Evolutionary conservation across 371 early-diverging fungal genomes (phyloP).

Genomic region (Parasitella parasitica): DNA sequence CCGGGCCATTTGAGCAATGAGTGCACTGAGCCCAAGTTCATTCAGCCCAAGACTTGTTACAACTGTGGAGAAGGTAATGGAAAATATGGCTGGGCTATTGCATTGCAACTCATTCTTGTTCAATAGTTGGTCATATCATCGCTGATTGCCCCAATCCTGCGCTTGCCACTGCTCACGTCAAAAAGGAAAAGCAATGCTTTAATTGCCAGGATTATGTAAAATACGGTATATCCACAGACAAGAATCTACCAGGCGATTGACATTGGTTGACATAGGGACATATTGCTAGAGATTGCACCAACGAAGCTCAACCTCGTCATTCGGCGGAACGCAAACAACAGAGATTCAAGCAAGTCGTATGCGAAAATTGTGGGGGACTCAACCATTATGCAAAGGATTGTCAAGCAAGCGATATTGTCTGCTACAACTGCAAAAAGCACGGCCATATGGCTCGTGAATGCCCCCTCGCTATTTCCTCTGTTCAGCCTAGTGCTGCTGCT

Average conservation of each 20-base stretch:
- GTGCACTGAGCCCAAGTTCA: conserved; percentile 54
- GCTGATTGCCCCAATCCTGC: conserved; percentile 52
- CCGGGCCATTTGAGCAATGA: conserved; percentile 59
- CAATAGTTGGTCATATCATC: conserved; percentile 62
- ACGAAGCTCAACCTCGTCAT: conserved; percentile 26
- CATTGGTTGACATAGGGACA: conserved; percentile 55
- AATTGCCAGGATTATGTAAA: conserved; percentile 60
- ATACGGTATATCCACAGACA: too few relatives aligned
- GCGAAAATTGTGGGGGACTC: conserved; percentile 57
- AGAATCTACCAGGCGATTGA: too few relatives aligned
- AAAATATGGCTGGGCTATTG: too few relatives aligned
- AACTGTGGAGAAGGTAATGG: conserved; percentile 59
- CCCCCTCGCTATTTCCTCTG: conserved; percentile 2
- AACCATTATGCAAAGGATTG: conserved; percentile 69
- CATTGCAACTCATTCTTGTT: not conserved
- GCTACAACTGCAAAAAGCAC: conserved; percentile 58
- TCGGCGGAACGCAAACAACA: not conserved
- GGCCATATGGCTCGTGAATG: conserved; percentile 64
- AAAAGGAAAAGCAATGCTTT: conserved; percentile 39
- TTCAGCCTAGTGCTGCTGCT: not conserved
- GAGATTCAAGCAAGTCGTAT: conserved; percentile 40
- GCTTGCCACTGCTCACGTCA: conserved; percentile 8
- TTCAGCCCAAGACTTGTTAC: conserved; percentile 61
- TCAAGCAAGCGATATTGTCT: conserved; percentile 57
- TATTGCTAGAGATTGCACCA: conserved; percentile 58